Conservation (phyloP, 1,284 basidiomycete species). For the Ceratobasidium sp. region DNA sequence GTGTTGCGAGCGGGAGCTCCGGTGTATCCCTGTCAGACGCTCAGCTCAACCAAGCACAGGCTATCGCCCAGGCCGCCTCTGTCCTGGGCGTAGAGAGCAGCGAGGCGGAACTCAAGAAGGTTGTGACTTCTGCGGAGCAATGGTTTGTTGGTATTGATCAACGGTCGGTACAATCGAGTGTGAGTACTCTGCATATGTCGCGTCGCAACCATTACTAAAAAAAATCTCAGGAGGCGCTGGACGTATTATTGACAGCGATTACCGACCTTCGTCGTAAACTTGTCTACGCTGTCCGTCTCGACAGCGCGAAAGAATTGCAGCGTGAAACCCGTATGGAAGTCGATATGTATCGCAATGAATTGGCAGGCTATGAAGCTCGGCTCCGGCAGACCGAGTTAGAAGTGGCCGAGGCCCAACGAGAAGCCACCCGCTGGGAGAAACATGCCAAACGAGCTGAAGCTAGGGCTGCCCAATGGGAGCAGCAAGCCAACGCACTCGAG, state of each 20-base stretch:
- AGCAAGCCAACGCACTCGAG: slow-evolving; percentile 16
- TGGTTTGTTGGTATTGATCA: slow-evolving; percentile 12
- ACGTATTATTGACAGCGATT: background rate
- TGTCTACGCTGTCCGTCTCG: slow-evolving; percentile 24
- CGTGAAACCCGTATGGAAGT: background rate
- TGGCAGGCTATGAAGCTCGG: background rate
- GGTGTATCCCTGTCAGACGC: background rate
- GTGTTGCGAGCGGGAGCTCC: background rate
- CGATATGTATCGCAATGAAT: slow-evolving; percentile 15
- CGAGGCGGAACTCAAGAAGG: slow-evolving; percentile 1
- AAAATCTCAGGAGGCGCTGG: slow-evolving; percentile 7
- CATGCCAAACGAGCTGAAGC: slow-evolving; percentile 12
- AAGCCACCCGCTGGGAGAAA: slow-evolving; percentile 9
- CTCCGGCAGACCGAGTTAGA: slow-evolving; percentile 17
- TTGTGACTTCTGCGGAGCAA: slow-evolving; percentile 24
- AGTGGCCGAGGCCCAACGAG: background rate
- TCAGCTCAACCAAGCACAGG: slow-evolving; percentile 13
- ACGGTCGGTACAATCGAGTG: background rate
- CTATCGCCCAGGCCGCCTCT: slow-evolving; percentile 17
- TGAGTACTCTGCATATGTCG: background rate
- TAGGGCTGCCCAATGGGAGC: slow-evolving; percentile 18
- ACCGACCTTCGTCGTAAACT: slow-evolving; percentile 23
- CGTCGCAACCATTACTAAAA: background rate
- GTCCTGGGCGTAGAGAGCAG: slow-evolving; percentile 11
- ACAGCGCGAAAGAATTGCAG: slow-evolving; percentile 13